Base-by-base conservation (phyloP, 768 basidiomycete genomes). In the Mycena polygramma region DNA sequence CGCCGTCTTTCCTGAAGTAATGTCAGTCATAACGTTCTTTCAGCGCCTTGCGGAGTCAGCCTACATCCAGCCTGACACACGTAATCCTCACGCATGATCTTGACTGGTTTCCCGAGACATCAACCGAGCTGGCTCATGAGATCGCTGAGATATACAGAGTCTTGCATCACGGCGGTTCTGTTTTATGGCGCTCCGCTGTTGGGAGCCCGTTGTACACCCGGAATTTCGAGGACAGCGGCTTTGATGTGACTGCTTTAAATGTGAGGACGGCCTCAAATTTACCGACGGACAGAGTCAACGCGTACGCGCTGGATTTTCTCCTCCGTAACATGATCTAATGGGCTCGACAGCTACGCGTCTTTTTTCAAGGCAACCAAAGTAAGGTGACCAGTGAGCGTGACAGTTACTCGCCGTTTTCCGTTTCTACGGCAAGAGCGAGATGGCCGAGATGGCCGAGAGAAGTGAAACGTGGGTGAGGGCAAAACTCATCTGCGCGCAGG, bases 21-120 rank as follows among this genome's bases (percentile, higher is more conserved):
- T 30, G 6, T 68, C 9, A 20, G 22, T 26, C 37, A 57, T 45
- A 20, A 20, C 61, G 61, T 14, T 24, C 58, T 6, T 30, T 30
- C 30, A 81, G 80, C 63, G 79, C 80, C 14, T 73, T 83, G 20
- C 77, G 74, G 19, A 77, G 81, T 35, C 74, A 81, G 6, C 57
- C 57, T 0, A 39, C 43, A 24, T n/a, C 24, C n/a, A 63, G 83
- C 6, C 81, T 90, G 60, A 89, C 88, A 30, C 84, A 86, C 19
- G 83, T 86, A 13, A 83, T 90, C 22, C 79, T 90, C 63, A 90
- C 90, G 89, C 89, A 90, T 72, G 86, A 87, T 37, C 81, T 89
- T 63, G 87, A 88, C 73, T 84, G 82, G 79, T 83, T 85, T 49
- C 71, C 83, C 0, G 85, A 85, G 1, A 79, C 81, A 5, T 77